Conservation (phyloP, 2,329 filamentous ascomycete species). For the Colletotrichum higginsianum region DNA sequence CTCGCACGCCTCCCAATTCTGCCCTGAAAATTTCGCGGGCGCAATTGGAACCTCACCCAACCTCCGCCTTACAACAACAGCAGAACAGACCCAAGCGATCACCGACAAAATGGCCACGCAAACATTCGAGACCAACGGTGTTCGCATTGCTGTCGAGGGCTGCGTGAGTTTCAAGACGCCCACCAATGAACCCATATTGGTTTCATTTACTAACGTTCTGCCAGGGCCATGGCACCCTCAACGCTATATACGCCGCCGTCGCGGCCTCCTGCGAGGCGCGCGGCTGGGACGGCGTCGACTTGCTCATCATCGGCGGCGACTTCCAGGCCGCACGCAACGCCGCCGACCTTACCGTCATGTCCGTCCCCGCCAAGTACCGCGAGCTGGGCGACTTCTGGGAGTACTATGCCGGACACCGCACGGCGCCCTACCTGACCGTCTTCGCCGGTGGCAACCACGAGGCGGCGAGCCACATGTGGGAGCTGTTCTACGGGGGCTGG, state of each 20-base stretch:
- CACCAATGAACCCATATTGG: not conserved
- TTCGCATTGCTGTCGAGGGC: constrained; percentile 88
- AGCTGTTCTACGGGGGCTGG: constrained; percentile 97
- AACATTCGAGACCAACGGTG: constrained; percentile 58
- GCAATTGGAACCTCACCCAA: constrained; percentile 20
- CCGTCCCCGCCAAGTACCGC: constrained; percentile 90
- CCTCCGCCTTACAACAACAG: constrained; percentile 32
- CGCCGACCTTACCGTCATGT: constrained; percentile 88
- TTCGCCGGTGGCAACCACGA: constrained; percentile 98
- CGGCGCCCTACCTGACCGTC: constrained; percentile 89
- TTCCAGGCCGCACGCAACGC: constrained; percentile 91
- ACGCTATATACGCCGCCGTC: constrained; percentile 91
- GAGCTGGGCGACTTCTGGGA: constrained; percentile 92
- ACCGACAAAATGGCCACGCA: constrained; percentile 50
- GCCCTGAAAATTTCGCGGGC: constrained; percentile 32
- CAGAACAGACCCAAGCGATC: constrained; percentile 6
- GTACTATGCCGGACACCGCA: constrained; percentile 86
- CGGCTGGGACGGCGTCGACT: constrained; percentile 85
- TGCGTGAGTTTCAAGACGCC: constrained; percentile 73
- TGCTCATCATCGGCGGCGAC: constrained; percentile 95
- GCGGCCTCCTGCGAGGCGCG: constrained; percentile 77
- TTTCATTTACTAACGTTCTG: constrained; percentile 10
- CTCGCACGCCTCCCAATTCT: not conserved
- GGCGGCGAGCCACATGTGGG: constrained; percentile 89
- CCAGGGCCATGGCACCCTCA: constrained; percentile 90